Percentiles rank a stretch among this genome's conserved stretches.
Evolutionary conservation across 331 rosid genomes (phyloP).

Genomic region (Quercus lobata): DNA sequence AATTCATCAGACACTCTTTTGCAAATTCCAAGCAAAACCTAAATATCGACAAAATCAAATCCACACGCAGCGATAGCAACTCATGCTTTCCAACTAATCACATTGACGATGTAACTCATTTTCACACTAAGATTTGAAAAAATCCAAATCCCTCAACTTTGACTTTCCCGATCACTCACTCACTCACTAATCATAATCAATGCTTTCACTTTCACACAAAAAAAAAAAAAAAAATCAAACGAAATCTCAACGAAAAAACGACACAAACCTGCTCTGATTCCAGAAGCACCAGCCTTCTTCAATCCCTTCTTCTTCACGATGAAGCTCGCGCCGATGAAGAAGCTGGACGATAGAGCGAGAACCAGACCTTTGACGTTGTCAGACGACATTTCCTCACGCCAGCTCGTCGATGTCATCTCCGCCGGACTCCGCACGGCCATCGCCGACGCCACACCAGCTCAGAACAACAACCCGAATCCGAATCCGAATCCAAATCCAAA

Average conservation of each 20-base stretch:
- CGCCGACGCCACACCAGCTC: not conserved
- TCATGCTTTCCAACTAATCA: no score
- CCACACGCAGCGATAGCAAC: not conserved
- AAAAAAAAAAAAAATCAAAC: not conserved
- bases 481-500: not conserved
- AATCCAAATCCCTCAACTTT: no score
- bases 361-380: conserved; percentile 79
- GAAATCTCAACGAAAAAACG: not conserved
- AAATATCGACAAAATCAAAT: not conserved
- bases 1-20: not conserved
- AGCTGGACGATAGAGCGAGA: conserved; percentile 81
- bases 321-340: conserved; percentile 90
- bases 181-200: no score
- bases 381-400: conserved; percentile 82
- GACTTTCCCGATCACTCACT: no score
- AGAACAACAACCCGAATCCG: no score
- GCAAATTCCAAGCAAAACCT: not conserved
- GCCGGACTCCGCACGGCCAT: not conserved
- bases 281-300: conserved; percentile 91
- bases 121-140: not conserved
- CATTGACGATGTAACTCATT: not conserved
- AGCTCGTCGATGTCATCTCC: conserved; percentile 31
- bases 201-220: no score
- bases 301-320: conserved; percentile 95
- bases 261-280: conserved; percentile 74